Conservation (phyloP, 495 filamentous ascomycete genomes). For the Barbatosphaeria neglecta region DNA sequence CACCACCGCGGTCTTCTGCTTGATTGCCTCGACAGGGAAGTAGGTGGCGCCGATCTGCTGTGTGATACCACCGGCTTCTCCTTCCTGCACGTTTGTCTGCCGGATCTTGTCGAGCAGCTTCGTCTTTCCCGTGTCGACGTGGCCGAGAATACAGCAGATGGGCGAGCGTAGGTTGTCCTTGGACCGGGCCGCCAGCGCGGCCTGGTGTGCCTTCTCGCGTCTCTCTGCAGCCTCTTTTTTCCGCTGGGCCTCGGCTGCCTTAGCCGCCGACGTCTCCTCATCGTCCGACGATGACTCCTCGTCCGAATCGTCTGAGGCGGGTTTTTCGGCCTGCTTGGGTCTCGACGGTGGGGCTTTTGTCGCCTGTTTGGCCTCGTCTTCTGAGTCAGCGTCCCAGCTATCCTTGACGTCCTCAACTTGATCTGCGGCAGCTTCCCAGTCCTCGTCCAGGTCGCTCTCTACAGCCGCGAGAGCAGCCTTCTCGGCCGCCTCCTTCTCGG, state of each 20-base stretch:
- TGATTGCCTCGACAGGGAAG: slow-evolving; percentile 91
- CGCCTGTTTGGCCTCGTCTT: slow-evolving; percentile 50
- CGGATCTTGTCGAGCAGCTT: slow-evolving; percentile 98
- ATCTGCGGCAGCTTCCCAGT: slow-evolving; percentile 37
- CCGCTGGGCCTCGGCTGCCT: slow-evolving; percentile 55
- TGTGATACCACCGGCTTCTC: slow-evolving; percentile 98
- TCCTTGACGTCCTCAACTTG: slow-evolving; percentile 71
- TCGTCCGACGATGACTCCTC: slow-evolving; percentile 54
- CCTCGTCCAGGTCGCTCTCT: slow-evolving; percentile 21
- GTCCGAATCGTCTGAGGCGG: slow-evolving; percentile 24
- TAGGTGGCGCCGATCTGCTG: slow-evolving; percentile 99
- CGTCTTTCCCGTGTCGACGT: slow-evolving; percentile 99
- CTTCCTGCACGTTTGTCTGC: slow-evolving; percentile 97
- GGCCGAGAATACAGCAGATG: slow-evolving; percentile 98
- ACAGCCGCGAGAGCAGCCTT: slow-evolving; percentile 42
- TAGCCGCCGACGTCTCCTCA: slow-evolving; percentile 55
- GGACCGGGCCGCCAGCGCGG: slow-evolving; percentile 81
- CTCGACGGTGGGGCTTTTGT: slow-evolving; percentile 22
- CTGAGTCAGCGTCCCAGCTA: slow-evolving; percentile 83
- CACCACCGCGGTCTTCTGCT: slow-evolving; percentile 83
- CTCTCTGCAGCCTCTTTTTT: slow-evolving; percentile 89
- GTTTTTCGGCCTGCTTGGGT: slow-evolving; percentile 19
- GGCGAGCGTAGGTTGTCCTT: slow-evolving; percentile 92
- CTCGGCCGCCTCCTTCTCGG: slow-evolving; percentile 43
- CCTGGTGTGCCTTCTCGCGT: slow-evolving; percentile 78